Evolutionary conservation across 2,329 filamentous ascomycete genomes (phyloP), one percentile per base, ranked within the genome.

Genomic region (Alternaria incomplexa): DNA sequence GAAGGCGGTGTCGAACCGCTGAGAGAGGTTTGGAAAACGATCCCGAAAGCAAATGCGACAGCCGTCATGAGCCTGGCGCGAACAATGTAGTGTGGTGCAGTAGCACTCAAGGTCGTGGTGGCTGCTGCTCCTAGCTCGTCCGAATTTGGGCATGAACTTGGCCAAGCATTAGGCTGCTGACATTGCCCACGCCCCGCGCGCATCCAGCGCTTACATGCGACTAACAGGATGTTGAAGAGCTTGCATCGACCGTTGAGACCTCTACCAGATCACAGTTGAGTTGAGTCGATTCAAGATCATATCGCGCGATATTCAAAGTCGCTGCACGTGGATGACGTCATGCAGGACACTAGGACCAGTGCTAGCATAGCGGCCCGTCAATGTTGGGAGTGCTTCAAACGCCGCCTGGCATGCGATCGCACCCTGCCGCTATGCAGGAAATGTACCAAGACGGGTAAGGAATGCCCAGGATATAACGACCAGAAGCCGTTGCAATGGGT

Each of bases 401-500:
- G 72, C 12, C 66, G 73, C 5, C 54, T 76, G n/a, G 72, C 74
- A 1, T 76, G 73, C 51, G 73, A 76, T 61, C 70, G 64, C 10
- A 67, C 64, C 26, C 45, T 69, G 2, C 73, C 73, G 4, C 63
- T 56, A 22, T 74, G 73, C 58, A 70, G 67, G 32, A 74, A 74
- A 36, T 76, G 72, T 59, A 28, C 54, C 12, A 71, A 67, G 43
- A 58, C 63, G n/a, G 70, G 72, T 8, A 70, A 56, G 20, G 61
- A 68, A 7, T 76, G 72, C 36, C 69, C 72, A 1, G 72, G 73
- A 2, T 74, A 74, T 22, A 66, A 68, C 44, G 65, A 70, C 22
- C 63, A 71, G 51, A 76, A 72, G 54, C 72, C 73, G 20, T 50
- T 76, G 32, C 69, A 72, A 30, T 76, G 73, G 72, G 56, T 74